Evolutionary conservation across 2,329 filamentous ascomycete genomes (phyloP).

Genomic region (Ascomycota sp.): DNA sequence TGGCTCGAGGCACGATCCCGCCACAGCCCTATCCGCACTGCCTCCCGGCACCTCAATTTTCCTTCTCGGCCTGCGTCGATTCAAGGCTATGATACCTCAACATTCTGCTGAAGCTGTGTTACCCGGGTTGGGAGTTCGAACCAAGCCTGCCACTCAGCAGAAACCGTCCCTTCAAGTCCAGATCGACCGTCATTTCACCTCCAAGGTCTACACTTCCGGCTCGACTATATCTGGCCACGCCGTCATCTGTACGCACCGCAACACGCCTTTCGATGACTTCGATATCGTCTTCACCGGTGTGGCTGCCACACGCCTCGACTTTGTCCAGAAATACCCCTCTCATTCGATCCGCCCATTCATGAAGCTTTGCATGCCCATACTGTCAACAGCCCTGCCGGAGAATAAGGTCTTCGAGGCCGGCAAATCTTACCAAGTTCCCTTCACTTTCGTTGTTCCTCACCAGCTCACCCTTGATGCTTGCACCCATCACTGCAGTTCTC

Average conservation of each 20-base stretch:
- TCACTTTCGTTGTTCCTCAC: conserved; percentile 37
- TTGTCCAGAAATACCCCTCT: conserved; percentile 24
- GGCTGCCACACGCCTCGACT: conserved; percentile 29
- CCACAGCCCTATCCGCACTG: too few species aligned
- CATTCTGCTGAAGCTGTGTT: background rate
- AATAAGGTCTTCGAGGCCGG: conserved; percentile 27
- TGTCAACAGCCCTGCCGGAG: conserved; percentile 23
- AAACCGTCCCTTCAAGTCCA: conserved; percentile 24
- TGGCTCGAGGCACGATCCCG: too few species aligned
- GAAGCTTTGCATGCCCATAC: conserved; percentile 33
- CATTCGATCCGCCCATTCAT: conserved; percentile 31
- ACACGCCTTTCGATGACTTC: conserved; percentile 28
- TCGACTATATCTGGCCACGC: conserved; percentile 28
- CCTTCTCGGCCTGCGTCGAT: too few species aligned
- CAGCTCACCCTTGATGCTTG: conserved; percentile 36
- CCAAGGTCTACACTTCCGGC: conserved; percentile 35
- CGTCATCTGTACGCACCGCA: conserved; percentile 21
- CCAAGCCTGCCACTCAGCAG: conserved; percentile 2
- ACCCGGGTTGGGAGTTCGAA: background rate
- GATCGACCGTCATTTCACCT: conserved; percentile 30
- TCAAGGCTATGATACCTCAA: background rate
- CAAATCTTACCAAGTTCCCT: conserved; percentile 28
- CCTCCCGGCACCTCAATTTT: too few species aligned
- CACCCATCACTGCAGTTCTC: conserved; percentile 24
- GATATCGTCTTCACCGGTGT: conserved; percentile 32